Evolutionary conservation across 1,284 basidiomycete genomes (phyloP).

Genomic region (Trametes polyzona): DNA sequence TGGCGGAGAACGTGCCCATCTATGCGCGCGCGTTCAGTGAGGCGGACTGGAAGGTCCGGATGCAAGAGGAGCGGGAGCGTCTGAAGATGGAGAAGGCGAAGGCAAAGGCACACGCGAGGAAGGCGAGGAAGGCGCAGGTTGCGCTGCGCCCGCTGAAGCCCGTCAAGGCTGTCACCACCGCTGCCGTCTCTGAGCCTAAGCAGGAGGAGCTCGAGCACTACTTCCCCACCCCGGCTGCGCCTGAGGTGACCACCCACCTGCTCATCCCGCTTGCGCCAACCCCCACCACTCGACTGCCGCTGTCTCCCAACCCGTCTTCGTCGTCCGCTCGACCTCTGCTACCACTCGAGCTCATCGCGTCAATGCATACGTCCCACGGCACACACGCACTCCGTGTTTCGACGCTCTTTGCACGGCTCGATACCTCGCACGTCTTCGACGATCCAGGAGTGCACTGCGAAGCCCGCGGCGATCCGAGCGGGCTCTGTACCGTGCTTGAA

Average conservation of each 20-base stretch:
- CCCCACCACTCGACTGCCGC: conserved; percentile 63
- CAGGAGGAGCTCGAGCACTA: conserved; percentile 61
- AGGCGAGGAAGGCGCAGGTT: conserved; percentile 28
- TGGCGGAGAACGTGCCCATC: conserved; percentile 77
- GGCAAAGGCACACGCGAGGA: conserved; percentile 29
- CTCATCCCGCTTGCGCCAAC: conserved; percentile 77
- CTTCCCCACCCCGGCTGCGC: conserved; percentile 47
- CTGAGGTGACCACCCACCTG: conserved; percentile 64
- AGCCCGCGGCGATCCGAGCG: conserved; percentile 52
- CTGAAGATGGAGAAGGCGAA: conserved; percentile 37
- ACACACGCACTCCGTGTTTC: conserved; percentile 67
- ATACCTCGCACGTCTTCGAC: conserved; percentile 67
- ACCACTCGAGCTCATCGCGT: conserved; percentile 55
- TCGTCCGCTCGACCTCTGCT: conserved; percentile 47
- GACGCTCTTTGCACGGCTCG: conserved; percentile 67
- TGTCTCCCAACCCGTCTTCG: conserved; percentile 43
- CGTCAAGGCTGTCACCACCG: background rate
- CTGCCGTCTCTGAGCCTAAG: conserved; percentile 31
- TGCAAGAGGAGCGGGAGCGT: conserved; percentile 47
- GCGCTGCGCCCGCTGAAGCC: conserved; percentile 13
- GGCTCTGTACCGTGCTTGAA: conserved; percentile 62
- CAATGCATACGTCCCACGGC: conserved; percentile 54
- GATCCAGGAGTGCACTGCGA: conserved; percentile 56
- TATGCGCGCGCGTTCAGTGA: conserved; percentile 70
- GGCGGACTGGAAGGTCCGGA: conserved; percentile 65